phyloP scores from a whole-genome alignment of 1,284 basidiomycete species.

The Schizophyllum amplum region DNA sequence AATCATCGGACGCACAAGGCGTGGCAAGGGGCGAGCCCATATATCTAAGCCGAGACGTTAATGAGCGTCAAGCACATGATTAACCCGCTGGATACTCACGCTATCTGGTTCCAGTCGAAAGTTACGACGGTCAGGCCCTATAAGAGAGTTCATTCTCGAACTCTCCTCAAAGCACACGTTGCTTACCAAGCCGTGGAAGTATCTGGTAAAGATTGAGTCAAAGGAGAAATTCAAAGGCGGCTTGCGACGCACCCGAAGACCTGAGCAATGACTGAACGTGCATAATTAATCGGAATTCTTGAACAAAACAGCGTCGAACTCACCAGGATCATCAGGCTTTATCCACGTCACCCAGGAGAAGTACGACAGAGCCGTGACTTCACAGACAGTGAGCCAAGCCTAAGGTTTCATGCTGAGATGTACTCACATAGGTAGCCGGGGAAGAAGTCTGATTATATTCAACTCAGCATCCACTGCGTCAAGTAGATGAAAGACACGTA shows the following conservation, averaged over 20 bases:
- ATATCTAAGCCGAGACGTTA: slow-evolving; percentile 20
- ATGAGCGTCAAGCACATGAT: not conserved
- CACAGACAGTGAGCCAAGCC: not conserved
- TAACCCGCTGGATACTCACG: slow-evolving; percentile 24
- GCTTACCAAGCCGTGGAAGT: not conserved
- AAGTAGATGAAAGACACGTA: slow-evolving; percentile 34
- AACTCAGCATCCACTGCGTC: not conserved
- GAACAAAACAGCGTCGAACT: slow-evolving; percentile 7
- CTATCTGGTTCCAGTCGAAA: slow-evolving; percentile 50
- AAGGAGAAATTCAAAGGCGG: not conserved
- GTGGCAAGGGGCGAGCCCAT: slow-evolving; percentile 46
- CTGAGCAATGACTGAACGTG: slow-evolving; percentile 23
- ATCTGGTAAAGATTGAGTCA: not conserved
- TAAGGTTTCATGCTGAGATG: not conserved
- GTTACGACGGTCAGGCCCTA: slow-evolving; percentile 35
- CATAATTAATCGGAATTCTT: not conserved
- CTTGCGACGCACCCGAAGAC: slow-evolving; percentile 32
- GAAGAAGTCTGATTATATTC: slow-evolving; percentile 32
- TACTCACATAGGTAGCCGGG: slow-evolving; percentile 56
- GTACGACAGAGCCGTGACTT: slow-evolving; percentile 47
- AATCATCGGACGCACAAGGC: slow-evolving; percentile 29
- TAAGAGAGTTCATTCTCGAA: no score
- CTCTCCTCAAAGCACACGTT: no score
- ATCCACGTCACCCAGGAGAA: slow-evolving; percentile 55
- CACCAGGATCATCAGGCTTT: slow-evolving; percentile 26